These are phyloP conservation scores for Cucurbita pepo DNA, from an alignment of 306 rosid species.

Conservation along the genomic window DNA sequence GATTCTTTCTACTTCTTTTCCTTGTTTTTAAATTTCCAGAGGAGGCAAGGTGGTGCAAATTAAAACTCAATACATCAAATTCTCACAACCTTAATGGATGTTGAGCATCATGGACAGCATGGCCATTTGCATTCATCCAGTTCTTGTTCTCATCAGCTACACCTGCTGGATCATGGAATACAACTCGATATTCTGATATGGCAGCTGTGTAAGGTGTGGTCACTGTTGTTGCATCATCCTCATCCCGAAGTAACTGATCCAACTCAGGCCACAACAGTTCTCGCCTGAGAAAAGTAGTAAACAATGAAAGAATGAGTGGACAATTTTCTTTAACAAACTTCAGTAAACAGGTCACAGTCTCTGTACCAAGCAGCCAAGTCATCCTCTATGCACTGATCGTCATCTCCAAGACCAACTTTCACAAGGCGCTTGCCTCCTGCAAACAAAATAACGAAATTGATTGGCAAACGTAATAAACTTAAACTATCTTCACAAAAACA, in stretches of 20 bases:
- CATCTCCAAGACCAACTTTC: constrained; percentile 85
- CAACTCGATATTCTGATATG: constrained; percentile 65
- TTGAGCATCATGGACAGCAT: constrained; percentile 71
- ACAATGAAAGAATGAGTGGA: neutral
- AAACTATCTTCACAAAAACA: neutral
- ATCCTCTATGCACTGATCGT: constrained; percentile 95
- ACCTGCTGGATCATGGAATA: constrained; percentile 37
- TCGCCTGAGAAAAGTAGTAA: constrained; percentile 40
- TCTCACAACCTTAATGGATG: constrained; percentile 75
- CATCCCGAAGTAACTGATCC: constrained; percentile 73
- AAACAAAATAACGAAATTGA: constrained; percentile 9
- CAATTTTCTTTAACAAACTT: constrained; percentile 3
- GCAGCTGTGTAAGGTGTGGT: constrained; percentile 92
- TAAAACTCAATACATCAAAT: neutral
- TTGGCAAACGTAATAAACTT: neutral
- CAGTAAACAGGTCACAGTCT: constrained; percentile 7
- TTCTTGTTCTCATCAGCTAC: constrained; percentile 34
- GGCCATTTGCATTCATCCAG: constrained; percentile 69
- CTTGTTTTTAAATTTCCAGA: neutral
- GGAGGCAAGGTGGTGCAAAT: neutral
- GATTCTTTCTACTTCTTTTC: neutral
- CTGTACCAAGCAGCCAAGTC: constrained; percentile 94
- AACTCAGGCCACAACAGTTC: constrained; percentile 82
- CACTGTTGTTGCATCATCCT: constrained; percentile 48
- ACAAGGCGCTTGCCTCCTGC: constrained; percentile 81